A percentile compares a stretch with the other conserved stretches of the same genome.
phyloP scores from a whole-genome alignment of 2,329 filamentous ascomycete species.

The Drechslerella coelobrocha region DNA sequence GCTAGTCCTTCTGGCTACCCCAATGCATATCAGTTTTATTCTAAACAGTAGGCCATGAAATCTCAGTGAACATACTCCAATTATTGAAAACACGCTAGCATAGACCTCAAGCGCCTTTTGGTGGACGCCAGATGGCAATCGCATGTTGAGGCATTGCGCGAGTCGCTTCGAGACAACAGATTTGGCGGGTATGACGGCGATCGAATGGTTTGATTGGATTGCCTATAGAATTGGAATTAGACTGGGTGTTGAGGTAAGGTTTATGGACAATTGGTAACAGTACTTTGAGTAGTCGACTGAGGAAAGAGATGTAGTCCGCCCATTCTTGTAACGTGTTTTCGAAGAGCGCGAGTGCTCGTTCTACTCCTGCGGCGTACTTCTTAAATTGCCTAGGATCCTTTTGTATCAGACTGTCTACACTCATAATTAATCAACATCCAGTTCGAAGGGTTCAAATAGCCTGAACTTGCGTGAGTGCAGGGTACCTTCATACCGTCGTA shows the following conservation, averaged over 20 bases:
- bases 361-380: constrained; percentile 86
- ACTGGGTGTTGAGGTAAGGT: background rate
- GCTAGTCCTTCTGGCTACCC: constrained; percentile 73
- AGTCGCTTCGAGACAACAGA: constrained; percentile 84
- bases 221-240: constrained; percentile 64
- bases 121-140: constrained; percentile 92
- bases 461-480: background rate
- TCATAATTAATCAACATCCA: constrained; percentile 18
- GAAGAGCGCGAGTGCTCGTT: constrained; percentile 85
- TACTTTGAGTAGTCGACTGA: constrained; percentile 89
- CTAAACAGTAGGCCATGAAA: constrained; percentile 44
- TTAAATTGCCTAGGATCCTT: constrained; percentile 73
- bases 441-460: background rate
- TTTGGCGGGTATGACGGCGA: constrained; percentile 79
- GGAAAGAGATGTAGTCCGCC: constrained; percentile 98
- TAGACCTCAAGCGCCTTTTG: constrained; percentile 97
- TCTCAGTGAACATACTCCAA: constrained; percentile 66
- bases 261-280: background rate
- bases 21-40: constrained; percentile 29
- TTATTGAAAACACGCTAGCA: constrained; percentile 81
- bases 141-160: constrained; percentile 92
- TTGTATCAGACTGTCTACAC: constrained; percentile 58
- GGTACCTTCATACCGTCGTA: constrained; percentile 41
- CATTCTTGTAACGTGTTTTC: constrained; percentile 90
- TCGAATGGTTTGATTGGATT: constrained; percentile 80